Conservation (phyloP, 345 rosid genomes). For the Melaleuca alternifolia region DNA sequence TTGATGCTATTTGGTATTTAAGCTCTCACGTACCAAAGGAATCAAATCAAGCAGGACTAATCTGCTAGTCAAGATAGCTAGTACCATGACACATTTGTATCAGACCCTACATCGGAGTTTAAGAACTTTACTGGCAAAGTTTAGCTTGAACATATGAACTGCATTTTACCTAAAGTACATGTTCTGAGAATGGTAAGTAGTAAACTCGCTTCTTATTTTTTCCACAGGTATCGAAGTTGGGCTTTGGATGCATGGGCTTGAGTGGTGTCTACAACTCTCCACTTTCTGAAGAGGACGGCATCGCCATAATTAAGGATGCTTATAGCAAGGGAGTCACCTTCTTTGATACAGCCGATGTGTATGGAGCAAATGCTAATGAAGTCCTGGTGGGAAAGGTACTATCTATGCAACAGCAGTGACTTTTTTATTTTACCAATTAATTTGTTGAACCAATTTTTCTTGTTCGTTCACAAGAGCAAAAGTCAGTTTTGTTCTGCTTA, state of each 20-base stretch:
- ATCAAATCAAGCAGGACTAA: not conserved
- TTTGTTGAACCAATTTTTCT: not conserved
- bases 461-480: not conserved
- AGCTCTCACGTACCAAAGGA: not conserved
- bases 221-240: slow-evolving; percentile 33
- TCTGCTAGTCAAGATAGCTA: not conserved
- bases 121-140: not conserved
- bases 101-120: not conserved
- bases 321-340: slow-evolving; percentile 44
- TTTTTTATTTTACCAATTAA: not conserved
- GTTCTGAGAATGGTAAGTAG: not conserved
- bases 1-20: not conserved
- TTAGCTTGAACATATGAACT: not conserved
- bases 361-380: slow-evolving; percentile 37
- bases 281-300: slow-evolving; percentile 28
- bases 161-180: not conserved
- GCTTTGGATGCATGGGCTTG: slow-evolving; percentile 41
- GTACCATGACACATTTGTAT: not conserved
- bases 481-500: not conserved
- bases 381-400: slow-evolving; percentile 41
- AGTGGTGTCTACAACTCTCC: slow-evolving; percentile 33
- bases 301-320: slow-evolving; percentile 25
- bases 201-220: not conserved
- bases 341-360: slow-evolving; percentile 43
- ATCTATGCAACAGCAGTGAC: not conserved